These are phyloP conservation scores for Magnaporthiopsis rhizophila DNA, from an alignment of 2,329 filamentous ascomycete species.

Conservation along the genomic window DNA sequence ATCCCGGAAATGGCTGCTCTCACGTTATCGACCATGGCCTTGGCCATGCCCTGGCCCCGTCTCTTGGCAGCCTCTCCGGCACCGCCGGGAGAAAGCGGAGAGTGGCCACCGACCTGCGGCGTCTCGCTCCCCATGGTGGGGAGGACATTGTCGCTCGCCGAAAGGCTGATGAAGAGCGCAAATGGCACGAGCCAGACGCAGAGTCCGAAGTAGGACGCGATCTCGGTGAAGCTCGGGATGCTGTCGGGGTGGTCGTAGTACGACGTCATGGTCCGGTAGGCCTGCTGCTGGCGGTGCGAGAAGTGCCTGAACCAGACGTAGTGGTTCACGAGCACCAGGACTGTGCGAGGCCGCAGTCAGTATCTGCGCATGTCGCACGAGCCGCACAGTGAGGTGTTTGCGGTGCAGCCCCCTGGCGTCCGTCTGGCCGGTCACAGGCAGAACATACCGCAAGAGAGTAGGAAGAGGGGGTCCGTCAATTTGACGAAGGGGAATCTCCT, in stretches of 20 bases:
- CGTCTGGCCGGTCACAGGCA: not conserved
- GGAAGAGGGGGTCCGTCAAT: conserved; percentile 77
- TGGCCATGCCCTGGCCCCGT: conserved; percentile 55
- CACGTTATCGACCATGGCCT: conserved; percentile 53
- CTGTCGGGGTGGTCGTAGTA: conserved; percentile 54
- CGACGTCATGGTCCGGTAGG: conserved; percentile 49
- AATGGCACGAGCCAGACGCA: conserved; percentile 98
- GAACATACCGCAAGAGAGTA: conserved; percentile 67
- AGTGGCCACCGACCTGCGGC: conserved; percentile 24
- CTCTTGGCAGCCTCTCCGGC: conserved; percentile 39
- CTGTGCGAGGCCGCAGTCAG: conserved; percentile 29
- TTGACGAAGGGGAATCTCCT: conserved; percentile 67
- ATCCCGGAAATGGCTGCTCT: conserved; percentile 44
- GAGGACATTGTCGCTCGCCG: conserved; percentile 88
- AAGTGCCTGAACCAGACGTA: conserved; percentile 96
- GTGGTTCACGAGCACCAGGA: conserved; percentile 81
- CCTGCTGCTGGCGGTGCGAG: conserved; percentile 51
- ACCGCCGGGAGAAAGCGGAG: conserved; percentile 12
- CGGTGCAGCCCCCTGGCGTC: not conserved
- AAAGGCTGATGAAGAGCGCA: conserved; percentile 86
- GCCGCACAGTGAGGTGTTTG: no score
- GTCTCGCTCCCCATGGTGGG: conserved; percentile 81
- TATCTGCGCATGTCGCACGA: not conserved
- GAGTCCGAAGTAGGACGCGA: conserved; percentile 90
- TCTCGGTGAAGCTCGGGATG: conserved; percentile 81